Conservation (phyloP, 2,329 filamentous ascomycete species). For the Pseudogymnoascus sp. region DNA sequence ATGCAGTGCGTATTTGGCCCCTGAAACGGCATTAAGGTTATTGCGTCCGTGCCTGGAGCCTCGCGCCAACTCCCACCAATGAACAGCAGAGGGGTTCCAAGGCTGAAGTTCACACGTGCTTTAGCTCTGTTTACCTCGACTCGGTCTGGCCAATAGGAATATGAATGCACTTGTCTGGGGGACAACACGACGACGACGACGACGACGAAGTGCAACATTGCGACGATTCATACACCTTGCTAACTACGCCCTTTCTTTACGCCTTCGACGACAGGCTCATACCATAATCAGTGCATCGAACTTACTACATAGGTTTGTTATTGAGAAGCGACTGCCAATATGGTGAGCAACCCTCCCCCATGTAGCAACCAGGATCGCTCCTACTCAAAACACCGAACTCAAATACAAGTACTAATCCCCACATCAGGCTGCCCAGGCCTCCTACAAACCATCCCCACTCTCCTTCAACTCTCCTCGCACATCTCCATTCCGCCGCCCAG, state of each 20-base stretch:
- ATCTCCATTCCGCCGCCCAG: conserved; percentile 55
- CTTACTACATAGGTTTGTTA: background rate
- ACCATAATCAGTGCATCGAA: background rate
- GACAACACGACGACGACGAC: conserved; percentile 3
- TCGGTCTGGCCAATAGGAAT: background rate
- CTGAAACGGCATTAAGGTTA: conserved; percentile 6
- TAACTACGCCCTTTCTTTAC: background rate
- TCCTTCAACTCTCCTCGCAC: conserved; percentile 64
- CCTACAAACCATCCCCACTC: conserved; percentile 63
- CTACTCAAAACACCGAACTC: conserved; percentile 8
- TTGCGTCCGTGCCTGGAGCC: conserved; percentile 3
- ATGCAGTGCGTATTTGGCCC: conserved; percentile 6
- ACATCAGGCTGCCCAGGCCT: conserved; percentile 42
- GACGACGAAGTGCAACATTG: background rate
- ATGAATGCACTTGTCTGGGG: background rate
- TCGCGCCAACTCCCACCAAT: background rate
- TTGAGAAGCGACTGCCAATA: background rate
- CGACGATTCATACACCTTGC: background rate
- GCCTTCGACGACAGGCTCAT: background rate
- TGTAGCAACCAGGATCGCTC: background rate
- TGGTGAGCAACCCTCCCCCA: conserved; percentile 3
- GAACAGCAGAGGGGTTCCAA: background rate
- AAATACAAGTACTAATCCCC: conserved; percentile 6
- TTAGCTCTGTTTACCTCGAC: conserved; percentile 1
- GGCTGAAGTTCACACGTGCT: background rate